These are phyloP conservation scores for Leccinum subfulvum DNA, from an alignment of 1,284 basidiomycete species.

Conservation along the genomic window DNA sequence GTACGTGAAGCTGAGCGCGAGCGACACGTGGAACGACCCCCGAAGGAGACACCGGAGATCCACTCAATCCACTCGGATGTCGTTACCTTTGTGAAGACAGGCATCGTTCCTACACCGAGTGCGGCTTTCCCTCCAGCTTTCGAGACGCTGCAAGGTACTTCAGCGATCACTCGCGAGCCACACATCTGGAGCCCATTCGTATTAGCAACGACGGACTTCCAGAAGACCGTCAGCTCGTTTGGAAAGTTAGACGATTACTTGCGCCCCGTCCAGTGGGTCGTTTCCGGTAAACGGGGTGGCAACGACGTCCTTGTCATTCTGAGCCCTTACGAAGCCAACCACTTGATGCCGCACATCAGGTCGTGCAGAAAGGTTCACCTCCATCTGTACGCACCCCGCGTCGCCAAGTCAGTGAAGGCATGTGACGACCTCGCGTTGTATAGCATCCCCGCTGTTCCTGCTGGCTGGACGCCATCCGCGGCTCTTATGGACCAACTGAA, in stretches of 20 bases:
- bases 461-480: conserved; percentile 19
- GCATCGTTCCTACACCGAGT: conserved; percentile 11
- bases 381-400: conserved; percentile 44
- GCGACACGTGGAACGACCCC: conserved; percentile 38
- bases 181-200: conserved; percentile 26
- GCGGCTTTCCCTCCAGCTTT: conserved; percentile 16
- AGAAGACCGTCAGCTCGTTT: neutral
- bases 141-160: conserved; percentile 13
- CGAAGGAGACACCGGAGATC: conserved; percentile 14
- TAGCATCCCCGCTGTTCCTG: conserved; percentile 29
- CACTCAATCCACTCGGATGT: conserved; percentile 28
- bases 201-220: conserved; percentile 35
- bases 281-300: conserved; percentile 23
- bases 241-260: conserved; percentile 32
- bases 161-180: conserved; percentile 5
- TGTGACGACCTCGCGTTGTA: conserved; percentile 43
- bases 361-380: conserved; percentile 35
- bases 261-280: conserved; percentile 45
- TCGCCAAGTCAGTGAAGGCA: conserved; percentile 35
- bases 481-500: conserved; percentile 37
- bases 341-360: conserved; percentile 40
- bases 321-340: conserved; percentile 47
- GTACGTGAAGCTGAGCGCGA: conserved; percentile 44
- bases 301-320: conserved; percentile 35
- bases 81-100: conserved; percentile 25